Conservation (phyloP, 2,329 filamentous ascomycete genomes). For the Rugonectria rugulosa region DNA sequence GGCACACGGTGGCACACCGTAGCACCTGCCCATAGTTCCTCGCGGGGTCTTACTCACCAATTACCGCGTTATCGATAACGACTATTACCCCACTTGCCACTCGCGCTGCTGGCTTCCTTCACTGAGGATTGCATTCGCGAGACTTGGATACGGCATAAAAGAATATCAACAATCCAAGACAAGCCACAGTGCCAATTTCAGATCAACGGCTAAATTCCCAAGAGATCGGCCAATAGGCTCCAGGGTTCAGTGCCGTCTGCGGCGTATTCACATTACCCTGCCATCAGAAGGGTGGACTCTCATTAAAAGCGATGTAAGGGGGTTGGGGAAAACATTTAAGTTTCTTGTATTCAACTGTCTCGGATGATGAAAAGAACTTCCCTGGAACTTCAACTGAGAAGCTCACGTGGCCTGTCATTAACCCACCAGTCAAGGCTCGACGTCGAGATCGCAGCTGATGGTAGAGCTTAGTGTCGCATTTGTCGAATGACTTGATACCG, state of each 20-base stretch:
- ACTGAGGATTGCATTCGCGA: background rate
- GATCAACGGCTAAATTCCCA: background rate
- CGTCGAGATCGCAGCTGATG: no score
- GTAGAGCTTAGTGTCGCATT: no score
- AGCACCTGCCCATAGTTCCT: conserved; percentile 15
- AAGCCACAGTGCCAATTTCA: conserved; percentile 3
- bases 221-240: background rate
- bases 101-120: background rate
- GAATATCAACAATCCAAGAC: background rate
- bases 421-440: background rate
- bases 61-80: conserved; percentile 18
- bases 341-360: conserved; percentile 3
- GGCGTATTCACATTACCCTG: background rate
- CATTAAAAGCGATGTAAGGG: background rate
- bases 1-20: conserved; percentile 5
- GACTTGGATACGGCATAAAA: conserved; percentile 3
- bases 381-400: background rate
- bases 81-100: background rate
- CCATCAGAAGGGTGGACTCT: background rate
- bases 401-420: background rate
- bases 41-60: conserved; percentile 36
- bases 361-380: background rate
- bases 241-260: background rate
- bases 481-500: background rate
- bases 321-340: background rate